Conservation (phyloP, 2,329 filamentous ascomycete genomes). For the Alternaria sp. region DNA sequence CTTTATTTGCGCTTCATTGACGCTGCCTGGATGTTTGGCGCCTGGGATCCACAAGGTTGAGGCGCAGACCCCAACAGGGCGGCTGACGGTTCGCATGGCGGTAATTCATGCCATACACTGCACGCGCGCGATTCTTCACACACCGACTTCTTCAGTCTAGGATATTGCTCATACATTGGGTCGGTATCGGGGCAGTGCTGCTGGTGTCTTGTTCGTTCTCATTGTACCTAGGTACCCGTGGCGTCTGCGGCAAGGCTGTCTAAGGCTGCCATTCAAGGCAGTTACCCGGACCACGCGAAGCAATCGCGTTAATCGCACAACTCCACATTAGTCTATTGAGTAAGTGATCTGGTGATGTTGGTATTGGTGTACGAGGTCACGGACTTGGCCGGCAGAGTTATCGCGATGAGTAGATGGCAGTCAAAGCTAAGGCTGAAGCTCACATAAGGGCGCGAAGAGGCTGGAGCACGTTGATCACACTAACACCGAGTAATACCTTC, state of each 20-base stretch:
- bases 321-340: neutral
- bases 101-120: neutral
- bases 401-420: neutral
- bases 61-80: neutral
- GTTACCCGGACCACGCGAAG: neutral
- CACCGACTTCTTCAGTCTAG: constrained; percentile 1
- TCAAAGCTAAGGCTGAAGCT: constrained; percentile 1
- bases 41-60: neutral
- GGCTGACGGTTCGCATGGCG: neutral
- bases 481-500: neutral
- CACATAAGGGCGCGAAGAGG: neutral
- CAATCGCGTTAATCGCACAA: neutral
- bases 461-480: neutral
- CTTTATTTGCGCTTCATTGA: constrained; percentile 7
- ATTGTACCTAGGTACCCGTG: too few relatives aligned
- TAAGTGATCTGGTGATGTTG: neutral
- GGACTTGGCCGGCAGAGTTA: neutral
- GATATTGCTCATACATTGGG: neutral
- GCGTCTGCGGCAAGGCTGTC: constrained; percentile 6
- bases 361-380: neutral
- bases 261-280: neutral
- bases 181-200: neutral
- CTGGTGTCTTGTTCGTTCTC: neutral
- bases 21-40: neutral
- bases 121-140: neutral